Percentiles rank a stretch among this genome's conserved stretches.
Evolutionary conservation across 441 rosid species (phyloP).

Genomic region (Gossypium schwendimanii): DNA sequence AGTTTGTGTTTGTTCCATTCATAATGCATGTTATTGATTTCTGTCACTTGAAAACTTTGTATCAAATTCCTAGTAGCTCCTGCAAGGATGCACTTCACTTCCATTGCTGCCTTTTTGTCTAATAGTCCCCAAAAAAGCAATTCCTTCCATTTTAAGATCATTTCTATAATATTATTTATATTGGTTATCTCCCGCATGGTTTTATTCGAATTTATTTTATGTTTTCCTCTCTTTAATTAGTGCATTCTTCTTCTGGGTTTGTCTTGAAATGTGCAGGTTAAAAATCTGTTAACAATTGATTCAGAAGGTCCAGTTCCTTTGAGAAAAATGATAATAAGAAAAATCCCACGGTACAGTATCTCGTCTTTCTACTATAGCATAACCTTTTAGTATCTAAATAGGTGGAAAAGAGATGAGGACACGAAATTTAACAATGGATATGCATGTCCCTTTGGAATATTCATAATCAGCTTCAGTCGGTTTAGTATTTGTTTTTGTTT

Average conservation of each 20-base stretch:
- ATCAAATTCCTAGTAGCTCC: not conserved
- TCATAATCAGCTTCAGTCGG: not conserved
- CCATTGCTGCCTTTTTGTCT: not conserved
- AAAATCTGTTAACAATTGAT: constrained; percentile 75
- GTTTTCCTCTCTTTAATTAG: not conserved
- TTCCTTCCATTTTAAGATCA: not conserved
- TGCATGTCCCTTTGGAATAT: not conserved
- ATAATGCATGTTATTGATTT: not conserved
- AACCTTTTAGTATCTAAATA: not conserved
- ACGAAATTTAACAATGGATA: not conserved
- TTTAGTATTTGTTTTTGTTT: not conserved
- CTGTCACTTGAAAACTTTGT: not conserved
- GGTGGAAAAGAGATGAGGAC: not conserved
- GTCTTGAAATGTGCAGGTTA: constrained; percentile 39
- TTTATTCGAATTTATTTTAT: not conserved
- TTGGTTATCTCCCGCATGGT: not conserved
- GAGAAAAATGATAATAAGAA: constrained; percentile 70
- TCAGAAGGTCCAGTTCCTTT: constrained; percentile 61
- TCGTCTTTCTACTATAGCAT: not conserved
- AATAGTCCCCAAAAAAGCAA: not conserved
- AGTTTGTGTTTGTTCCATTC: not conserved
- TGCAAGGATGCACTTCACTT: not conserved
- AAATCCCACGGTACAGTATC: constrained; percentile 67
- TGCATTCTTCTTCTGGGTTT: not conserved
- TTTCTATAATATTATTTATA: not conserved